Base-by-base conservation (phyloP, 352 stramenopile genomes). In the Thraustotheca clavata region DNA sequence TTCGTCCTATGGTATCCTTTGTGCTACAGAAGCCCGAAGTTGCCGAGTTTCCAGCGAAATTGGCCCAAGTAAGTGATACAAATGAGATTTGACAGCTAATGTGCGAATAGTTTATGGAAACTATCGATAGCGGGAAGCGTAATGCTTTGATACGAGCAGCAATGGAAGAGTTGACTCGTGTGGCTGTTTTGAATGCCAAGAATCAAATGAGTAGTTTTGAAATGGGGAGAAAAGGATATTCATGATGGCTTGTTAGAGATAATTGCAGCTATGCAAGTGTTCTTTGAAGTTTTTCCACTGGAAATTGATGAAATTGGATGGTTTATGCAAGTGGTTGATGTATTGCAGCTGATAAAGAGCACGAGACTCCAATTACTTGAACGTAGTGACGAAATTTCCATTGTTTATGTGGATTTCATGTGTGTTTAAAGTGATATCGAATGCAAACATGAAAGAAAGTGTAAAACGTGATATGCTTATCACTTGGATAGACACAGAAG, bases 121-220 rank as follows among this genome's bases (percentile, higher is more conserved):
- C 16, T n/a, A 18, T 43, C 16, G 57, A 33, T 29, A 4, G 18
- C 8, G 38, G 31, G 12, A 39, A 27, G 14, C 38, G 57, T 43
- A 8, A n/a, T 32, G 57, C 27, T 22, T 40, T 65, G 20, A 27
- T 35, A 29, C 57, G 38, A 8, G 57, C 57, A 47, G 57, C 35
- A 12, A 32, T 52, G 35, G 57, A 65, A 24, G 57, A 65, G 12
- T 46, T 65, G 5, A 11, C 22, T 31, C n/a, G 57, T 54, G 57
- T 54, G 20, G 9, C 26, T 16, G 24, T 6, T 7, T 27, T 54
- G 22, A 20, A 8, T 18, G n/a, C 24, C 7, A 24, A 26, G 12
- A 22, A 65, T 26, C 31, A 54, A 18, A 36, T 12, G 12, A 29
- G 57, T 65, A 54, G 29, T 27, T 9, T 47, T 43, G 26, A 49